phyloP scores from a whole-genome alignment of 2,329 filamentous ascomycete species.

The Pseudocercospora macadamiae region DNA sequence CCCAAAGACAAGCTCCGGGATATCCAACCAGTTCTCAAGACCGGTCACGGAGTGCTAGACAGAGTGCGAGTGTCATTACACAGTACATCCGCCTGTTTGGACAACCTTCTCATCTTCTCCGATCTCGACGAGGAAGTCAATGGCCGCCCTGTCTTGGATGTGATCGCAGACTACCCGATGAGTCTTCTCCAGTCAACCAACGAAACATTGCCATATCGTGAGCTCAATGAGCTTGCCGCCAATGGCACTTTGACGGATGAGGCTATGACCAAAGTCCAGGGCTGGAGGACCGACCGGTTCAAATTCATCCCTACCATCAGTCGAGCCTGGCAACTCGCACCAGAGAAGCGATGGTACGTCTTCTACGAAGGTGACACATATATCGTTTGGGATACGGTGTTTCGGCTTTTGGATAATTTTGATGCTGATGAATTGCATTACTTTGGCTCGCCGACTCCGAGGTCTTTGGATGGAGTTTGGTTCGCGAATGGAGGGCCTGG shows the following conservation, averaged over 20 bases:
- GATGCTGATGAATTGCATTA: slow-evolving; percentile 22
- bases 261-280: slow-evolving; percentile 31
- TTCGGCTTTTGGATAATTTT: slow-evolving; percentile 19
- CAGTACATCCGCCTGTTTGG: slow-evolving; percentile 58
- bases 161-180: slow-evolving; percentile 51
- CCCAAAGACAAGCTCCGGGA: slow-evolving; percentile 45
- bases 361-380: slow-evolving; percentile 59
- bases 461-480: slow-evolving; percentile 42
- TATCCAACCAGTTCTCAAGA: slow-evolving; percentile 54
- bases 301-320: slow-evolving; percentile 59
- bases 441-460: slow-evolving; percentile 24
- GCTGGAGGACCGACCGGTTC: slow-evolving; percentile 57
- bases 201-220: slow-evolving; percentile 22
- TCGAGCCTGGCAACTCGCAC: slow-evolving; percentile 50
- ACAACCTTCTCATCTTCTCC: slow-evolving; percentile 52
- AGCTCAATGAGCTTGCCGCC: slow-evolving; percentile 17
- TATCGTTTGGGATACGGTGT: slow-evolving; percentile 43
- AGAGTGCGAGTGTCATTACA: slow-evolving; percentile 53
- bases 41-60: slow-evolving; percentile 51
- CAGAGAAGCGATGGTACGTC: slow-evolving; percentile 55
- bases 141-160: slow-evolving; percentile 45
- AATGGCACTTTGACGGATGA: slow-evolving; percentile 22
- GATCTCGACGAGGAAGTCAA: slow-evolving; percentile 51
- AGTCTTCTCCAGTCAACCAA: slow-evolving; percentile 15
- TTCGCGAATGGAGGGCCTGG: slow-evolving; percentile 57